Percentiles rank a stretch among this genome's conserved stretches.
These are phyloP conservation scores for Leccinum rimulosum DNA, from an alignment of 768 basidiomycete genomes.

Conservation along the genomic window DNA sequence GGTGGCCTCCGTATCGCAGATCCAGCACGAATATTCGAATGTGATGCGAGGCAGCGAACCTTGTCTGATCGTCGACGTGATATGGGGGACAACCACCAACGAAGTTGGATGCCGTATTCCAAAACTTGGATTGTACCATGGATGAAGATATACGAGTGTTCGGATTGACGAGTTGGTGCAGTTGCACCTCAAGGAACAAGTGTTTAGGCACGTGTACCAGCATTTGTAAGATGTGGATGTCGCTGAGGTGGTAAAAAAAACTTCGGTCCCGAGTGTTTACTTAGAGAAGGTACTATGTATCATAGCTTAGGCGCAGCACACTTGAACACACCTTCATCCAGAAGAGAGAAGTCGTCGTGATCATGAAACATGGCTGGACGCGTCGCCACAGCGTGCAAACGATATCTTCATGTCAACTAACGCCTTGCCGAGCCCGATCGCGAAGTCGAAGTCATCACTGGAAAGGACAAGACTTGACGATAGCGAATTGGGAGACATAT, in stretches of 20 bases:
- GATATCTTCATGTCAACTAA: constrained; percentile 67
- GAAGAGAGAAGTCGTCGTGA: not conserved
- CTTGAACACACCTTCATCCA: not conserved
- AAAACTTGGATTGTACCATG: not conserved
- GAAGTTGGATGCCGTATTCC: not conserved
- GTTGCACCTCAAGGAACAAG: not conserved
- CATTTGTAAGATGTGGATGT: not conserved
- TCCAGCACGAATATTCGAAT: not conserved
- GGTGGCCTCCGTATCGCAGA: not conserved
- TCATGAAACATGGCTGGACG: not conserved
- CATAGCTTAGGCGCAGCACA: not conserved
- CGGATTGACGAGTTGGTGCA: not conserved
- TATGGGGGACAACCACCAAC: not conserved
- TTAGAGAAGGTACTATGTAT: not conserved
- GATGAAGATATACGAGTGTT: not conserved
- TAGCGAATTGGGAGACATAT: constrained; percentile 55
- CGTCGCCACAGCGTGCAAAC: constrained; percentile 43
- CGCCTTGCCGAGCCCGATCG: constrained; percentile 66
- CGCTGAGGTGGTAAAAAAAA: not conserved
- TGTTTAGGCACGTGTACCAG: not conserved
- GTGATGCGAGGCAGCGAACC: not conserved
- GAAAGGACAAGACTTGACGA: constrained; percentile 41
- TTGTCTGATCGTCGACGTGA: not conserved
- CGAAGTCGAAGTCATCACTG: constrained; percentile 72
- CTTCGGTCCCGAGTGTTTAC: not conserved